phyloP scores from a whole-genome alignment of 768 basidiomycete species.

The Gymnopilus junonius region DNA sequence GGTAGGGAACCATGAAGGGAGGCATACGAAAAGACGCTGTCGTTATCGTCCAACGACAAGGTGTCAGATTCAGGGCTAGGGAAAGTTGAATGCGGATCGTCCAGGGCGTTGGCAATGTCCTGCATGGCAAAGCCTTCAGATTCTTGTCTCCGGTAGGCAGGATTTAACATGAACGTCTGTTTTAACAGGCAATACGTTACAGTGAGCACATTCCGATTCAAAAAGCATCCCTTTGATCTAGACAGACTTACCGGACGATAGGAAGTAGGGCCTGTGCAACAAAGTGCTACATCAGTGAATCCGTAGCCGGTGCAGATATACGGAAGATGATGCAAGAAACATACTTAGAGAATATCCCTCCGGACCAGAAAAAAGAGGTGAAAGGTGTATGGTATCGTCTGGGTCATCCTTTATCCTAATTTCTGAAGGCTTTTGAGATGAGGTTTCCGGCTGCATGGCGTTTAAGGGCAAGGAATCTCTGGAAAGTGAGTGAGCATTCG shows the following conservation, averaged over 20 bases:
- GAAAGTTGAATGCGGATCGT: neutral
- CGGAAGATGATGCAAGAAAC: neutral
- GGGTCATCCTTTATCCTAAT: neutral
- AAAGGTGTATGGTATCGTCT: neutral
- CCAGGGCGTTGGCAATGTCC: neutral
- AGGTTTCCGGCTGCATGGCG: neutral
- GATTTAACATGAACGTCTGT: neutral
- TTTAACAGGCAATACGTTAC: neutral
- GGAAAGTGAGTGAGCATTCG: neutral
- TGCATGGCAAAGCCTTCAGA: neutral
- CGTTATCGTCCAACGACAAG: neutral
- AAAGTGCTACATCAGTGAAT: neutral
- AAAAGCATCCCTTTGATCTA: neutral
- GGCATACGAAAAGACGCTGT: neutral
- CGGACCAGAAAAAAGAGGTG: neutral
- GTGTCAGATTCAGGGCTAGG: neutral
- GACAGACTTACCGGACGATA: neutral
- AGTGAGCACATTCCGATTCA: neutral
- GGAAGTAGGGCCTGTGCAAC: neutral
- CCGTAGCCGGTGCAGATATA: neutral
- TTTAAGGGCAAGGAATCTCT: neutral
- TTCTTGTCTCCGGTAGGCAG: neutral
- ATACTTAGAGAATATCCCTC: neutral
- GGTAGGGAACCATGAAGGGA: neutral
- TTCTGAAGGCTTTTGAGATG: neutral